These are phyloP conservation scores for Kodamaea laetipori DNA, from an alignment of 805 yeast species.

Conservation along the genomic window DNA sequence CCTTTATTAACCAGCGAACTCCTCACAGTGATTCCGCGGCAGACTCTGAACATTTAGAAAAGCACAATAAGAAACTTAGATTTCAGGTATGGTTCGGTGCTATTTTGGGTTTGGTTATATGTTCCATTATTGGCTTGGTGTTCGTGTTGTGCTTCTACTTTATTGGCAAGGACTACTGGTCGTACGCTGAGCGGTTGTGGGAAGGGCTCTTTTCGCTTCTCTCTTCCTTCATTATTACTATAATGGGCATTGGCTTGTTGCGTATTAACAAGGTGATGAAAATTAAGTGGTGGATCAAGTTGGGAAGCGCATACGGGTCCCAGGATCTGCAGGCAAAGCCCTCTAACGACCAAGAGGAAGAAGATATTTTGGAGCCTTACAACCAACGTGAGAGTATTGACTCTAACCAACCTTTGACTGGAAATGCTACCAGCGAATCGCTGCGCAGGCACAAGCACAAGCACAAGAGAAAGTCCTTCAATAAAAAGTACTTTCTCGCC, in stretches of 20 bases:
- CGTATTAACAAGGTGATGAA: conserved; percentile 75
- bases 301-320: conserved; percentile 41
- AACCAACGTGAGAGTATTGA: conserved; percentile 15
- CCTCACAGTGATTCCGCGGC: background rate
- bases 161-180: conserved; percentile 84
- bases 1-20: conserved; percentile 28
- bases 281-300: conserved; percentile 68
- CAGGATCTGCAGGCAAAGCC: conserved; percentile 16
- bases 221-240: conserved; percentile 76
- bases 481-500: conserved; percentile 27
- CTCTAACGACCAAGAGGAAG: background rate
- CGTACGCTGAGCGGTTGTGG: conserved; percentile 84
- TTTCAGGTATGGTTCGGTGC: conserved; percentile 87
- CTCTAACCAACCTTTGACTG: conserved; percentile 16
- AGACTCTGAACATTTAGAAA: background rate
- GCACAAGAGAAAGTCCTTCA: conserved; percentile 16
- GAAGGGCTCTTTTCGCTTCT: conserved; percentile 81
- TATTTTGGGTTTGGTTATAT: conserved; percentile 63
- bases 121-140: conserved; percentile 70
- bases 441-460: background rate
- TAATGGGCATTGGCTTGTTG: conserved; percentile 83
- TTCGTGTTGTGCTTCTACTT: conserved; percentile 72
- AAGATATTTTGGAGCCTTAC: conserved; percentile 11
- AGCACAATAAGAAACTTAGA: conserved; percentile 35
- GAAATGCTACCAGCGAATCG: conserved; percentile 2